phyloP scores from a whole-genome alignment of 768 basidiomycete species.

The Infundibulicybe gibba region DNA sequence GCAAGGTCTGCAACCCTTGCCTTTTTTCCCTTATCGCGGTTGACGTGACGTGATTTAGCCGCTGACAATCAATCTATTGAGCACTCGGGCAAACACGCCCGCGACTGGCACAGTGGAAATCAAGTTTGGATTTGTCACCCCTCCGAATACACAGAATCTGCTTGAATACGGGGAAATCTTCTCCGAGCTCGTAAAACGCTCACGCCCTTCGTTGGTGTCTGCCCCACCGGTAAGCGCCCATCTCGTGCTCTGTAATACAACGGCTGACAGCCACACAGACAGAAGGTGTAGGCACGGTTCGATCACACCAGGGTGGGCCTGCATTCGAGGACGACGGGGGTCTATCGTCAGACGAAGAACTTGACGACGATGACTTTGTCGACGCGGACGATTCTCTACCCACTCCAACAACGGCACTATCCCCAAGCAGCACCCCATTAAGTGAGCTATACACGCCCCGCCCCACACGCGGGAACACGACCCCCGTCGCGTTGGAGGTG shows the following conservation, averaged over 20 bases:
- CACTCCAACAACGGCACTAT: constrained; percentile 9
- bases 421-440: constrained; percentile 17
- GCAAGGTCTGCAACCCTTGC: constrained; percentile 51
- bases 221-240: constrained; percentile 67
- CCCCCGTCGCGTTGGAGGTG: too few relatives aligned
- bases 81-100: constrained; percentile 35
- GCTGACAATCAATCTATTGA: constrained; percentile 34
- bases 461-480: constrained; percentile 2
- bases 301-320: constrained; percentile 52
- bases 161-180: constrained; percentile 61
- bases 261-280: constrained; percentile 44
- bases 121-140: constrained; percentile 45
- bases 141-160: constrained; percentile 36
- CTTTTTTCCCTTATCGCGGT: background rate
- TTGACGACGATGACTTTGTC: constrained; percentile 23
- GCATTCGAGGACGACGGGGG: constrained; percentile 78
- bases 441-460: constrained; percentile 15
- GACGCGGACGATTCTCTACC: constrained; percentile 19
- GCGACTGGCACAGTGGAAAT: constrained; percentile 37
- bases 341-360: constrained; percentile 42
- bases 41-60: constrained; percentile 18
- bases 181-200: constrained; percentile 57
- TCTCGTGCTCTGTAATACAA: background rate
- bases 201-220: constrained; percentile 65
- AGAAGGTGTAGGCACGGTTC: constrained; percentile 81